Conservation (phyloP, 495 filamentous ascomycete genomes). For the Apiosordaria backusii region DNA sequence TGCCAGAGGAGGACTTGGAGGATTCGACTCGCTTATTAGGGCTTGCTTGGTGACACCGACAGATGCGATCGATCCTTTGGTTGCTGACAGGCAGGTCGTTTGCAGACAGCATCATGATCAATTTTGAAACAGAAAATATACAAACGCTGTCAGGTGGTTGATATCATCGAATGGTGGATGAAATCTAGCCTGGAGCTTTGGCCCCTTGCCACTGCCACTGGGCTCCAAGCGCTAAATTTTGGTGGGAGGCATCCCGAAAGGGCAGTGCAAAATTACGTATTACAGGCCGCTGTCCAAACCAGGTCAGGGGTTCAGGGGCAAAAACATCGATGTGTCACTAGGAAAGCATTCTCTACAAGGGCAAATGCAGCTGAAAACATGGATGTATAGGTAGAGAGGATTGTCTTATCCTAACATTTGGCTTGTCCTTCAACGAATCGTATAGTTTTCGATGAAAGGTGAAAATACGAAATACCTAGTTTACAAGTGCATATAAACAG, state of each 20-base stretch:
- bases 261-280: neutral
- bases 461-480: no score
- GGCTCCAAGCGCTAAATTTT: neutral
- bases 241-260: neutral
- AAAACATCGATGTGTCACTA: neutral
- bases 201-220: neutral
- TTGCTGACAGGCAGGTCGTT: neutral
- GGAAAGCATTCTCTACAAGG: neutral
- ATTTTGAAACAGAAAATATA: neutral
- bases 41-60: neutral
- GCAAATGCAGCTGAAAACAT: no score
- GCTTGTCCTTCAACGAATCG: no score
- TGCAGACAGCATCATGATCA: neutral
- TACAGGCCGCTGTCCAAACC: neutral
- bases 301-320: neutral
- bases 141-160: neutral
- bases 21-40: no score
- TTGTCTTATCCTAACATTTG: no score
- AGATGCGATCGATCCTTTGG: neutral
- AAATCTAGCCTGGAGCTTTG: neutral
- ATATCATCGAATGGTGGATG: neutral
- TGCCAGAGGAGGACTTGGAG: no score
- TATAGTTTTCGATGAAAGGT: no score
- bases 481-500: no score
- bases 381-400: no score